Evolutionary conservation across 208 protist species (phyloP).

Genomic region (Leptomonas pyrrhocoris): DNA sequence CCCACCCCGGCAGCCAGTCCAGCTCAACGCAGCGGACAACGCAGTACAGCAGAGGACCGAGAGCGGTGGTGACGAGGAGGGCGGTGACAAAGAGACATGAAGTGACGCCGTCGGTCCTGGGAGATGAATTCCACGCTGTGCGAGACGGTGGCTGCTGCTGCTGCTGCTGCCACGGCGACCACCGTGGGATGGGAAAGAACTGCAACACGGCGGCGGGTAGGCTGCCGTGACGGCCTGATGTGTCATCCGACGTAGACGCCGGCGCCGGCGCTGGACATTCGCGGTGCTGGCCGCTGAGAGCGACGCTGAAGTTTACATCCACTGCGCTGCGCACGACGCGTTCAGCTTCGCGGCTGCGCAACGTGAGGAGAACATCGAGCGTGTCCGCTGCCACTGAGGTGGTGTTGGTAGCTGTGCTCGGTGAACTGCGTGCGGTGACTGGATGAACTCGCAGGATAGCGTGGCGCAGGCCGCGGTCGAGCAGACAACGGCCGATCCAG

Average conservation of each 20-base stretch:
- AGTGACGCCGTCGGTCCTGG: neutral
- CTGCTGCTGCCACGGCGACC: neutral
- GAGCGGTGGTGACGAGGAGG: neutral
- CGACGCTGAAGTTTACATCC: neutral
- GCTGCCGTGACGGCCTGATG: neutral
- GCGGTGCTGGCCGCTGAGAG: neutral
- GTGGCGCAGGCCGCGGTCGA: neutral
- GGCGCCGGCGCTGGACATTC: neutral
- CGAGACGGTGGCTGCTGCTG: neutral
- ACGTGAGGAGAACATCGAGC: slow-evolving; percentile 4
- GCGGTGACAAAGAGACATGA: neutral
- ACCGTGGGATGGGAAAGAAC: slow-evolving; percentile 11
- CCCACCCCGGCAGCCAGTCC: slow-evolving; percentile 7
- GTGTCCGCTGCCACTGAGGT: neutral
- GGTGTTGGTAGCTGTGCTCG: neutral
- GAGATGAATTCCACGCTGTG: neutral
- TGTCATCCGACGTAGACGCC: neutral
- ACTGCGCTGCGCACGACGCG: neutral
- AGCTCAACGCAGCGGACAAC: neutral
- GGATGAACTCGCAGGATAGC: neutral
- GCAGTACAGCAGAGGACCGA: slow-evolving; percentile 1
- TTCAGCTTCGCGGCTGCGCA: slow-evolving; percentile 8
- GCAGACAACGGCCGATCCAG: neutral
- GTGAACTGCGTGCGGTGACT: neutral
- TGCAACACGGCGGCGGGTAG: slow-evolving; percentile 10